phyloP scores from a whole-genome alignment of 2,329 filamentous ascomycete species.

The Acephala macrosclerotiorum region DNA sequence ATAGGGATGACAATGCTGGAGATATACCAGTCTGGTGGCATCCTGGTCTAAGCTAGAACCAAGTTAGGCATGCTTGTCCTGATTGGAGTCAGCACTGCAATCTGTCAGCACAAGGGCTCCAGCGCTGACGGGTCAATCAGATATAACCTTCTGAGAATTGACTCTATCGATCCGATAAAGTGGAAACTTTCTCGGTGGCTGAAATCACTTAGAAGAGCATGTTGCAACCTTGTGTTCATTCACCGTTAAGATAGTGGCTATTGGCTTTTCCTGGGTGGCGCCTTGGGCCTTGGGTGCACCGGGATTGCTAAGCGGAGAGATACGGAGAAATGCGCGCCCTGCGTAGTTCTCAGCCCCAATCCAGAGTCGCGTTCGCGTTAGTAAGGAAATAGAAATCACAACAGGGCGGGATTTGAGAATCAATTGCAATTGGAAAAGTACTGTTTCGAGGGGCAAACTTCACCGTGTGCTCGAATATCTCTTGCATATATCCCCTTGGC shows the following conservation, averaged over 20 bases:
- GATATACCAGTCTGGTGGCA: slow-evolving; percentile 14
- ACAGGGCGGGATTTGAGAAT: background rate
- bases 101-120: slow-evolving; percentile 25
- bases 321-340: background rate
- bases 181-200: background rate
- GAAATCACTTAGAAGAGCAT: background rate
- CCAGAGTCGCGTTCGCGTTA: background rate
- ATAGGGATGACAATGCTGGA: slow-evolving; percentile 6
- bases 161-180: slow-evolving; percentile 11
- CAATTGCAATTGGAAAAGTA: background rate
- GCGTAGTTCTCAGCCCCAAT: slow-evolving; percentile 1
- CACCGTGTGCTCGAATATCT: background rate
- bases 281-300: background rate
- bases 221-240: background rate
- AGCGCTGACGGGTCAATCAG: slow-evolving; percentile 14
- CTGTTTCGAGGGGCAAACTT: background rate
- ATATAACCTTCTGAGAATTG: slow-evolving; percentile 18
- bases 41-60: background rate
- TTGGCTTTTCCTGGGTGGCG: background rate
- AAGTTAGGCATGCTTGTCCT: slow-evolving; percentile 15
- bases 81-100: slow-evolving; percentile 20
- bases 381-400: background rate
- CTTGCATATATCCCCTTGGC: background rate
- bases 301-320: background rate
- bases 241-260: background rate